Base-by-base conservation (phyloP, 371 early-diverging fungal species). In the Parasitella parasitica region DNA sequence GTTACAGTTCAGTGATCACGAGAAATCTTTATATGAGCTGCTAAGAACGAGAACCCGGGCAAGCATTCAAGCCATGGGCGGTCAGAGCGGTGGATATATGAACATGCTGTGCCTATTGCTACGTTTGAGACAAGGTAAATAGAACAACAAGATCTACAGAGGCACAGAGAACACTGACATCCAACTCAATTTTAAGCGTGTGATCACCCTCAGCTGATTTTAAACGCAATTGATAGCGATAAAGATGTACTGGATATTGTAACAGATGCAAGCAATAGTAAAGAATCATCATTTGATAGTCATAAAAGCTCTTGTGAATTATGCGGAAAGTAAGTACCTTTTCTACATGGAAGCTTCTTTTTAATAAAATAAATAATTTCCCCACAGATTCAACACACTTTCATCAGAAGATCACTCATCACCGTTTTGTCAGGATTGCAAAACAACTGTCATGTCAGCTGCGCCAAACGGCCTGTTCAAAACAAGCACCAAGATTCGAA, bases 191-290 rank as follows among this genome's bases (percentile, higher is more conserved):
- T 39, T 27, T 39, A 59, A 75, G 87, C 85, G n/a, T 83, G 88
- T 64, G 80, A 87, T 59, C 92, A 93, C 66, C 94, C 93, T 6
- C 87, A 86, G 58, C 75, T 92, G 9, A 87, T 91, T 12, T 66
- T 91, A 6, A 88, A 89, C 65, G 81, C 87, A 4, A 78, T 88
- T n/a, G 83, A 60, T n/a, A 59, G 38, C 7, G 83, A 84, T 28
- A 64, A 62, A 13, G 73, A 77, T 61, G 66, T 69, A 6, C 51
- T 74, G 12, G 78, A 73, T 22, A 68, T 69, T 9, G 62, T 66
- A 6, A 20, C 52, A 11, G 61, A 66, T 43, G 15, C 22, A n/a
- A 49, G 46, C 24, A 39, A 24, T n/a, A 32, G 7, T 18, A 48
- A 18, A 32, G 20, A 52, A 22, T 11, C 22, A n/a, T 49, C 49